Evolutionary conservation across 2,329 filamentous ascomycete species (phyloP), one percentile per base, ranked within the genome.

Genomic region (Atkinsonella texensis): DNA sequence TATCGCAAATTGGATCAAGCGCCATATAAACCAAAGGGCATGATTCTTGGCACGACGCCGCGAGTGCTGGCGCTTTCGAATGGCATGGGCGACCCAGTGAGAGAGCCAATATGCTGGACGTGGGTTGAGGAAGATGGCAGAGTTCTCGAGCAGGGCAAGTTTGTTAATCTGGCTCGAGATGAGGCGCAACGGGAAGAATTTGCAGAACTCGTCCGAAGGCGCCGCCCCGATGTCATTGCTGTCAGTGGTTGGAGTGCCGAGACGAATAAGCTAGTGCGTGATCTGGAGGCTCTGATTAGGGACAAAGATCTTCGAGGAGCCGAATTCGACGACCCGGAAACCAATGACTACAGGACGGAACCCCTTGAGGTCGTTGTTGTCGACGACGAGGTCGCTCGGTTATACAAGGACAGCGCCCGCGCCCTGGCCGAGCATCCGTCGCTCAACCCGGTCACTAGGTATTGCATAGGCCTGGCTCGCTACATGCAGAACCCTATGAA

Each of bases 401-500:
- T 97, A 4, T 98, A 96, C 71, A 90, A 96, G 68, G 88, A 89
- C 60, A 96, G 89, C 64, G 80, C 84, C 13, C 82, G 90, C 42
- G 90, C 87, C 11, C 74, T 79, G 47, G 72, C 79, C 11, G 91
- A 97, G 56, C 88, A 95, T 63, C 89, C 93, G 6, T 84, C 83
- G 12, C 75, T 95, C 32, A 79, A 81, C 50, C 81, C 88, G 7
- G 74, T 95, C 49, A 87, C 85, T 1, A 81, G 89, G 60, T 98
- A 98, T 69, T 95, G 90, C 65, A 83, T 95, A 57, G 90, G 84
- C 31, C 72, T 98, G 40, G 91, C 87, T 18, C 84, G 85, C 55
- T 98, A 97, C 66, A 77, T 98, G 67, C 93, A 98, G 67, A 94
- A 91, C 62, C 93, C 93, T 1, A 80, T 98, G 71, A 93, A 95